Base-by-base conservation (phyloP, 805 yeast genomes). In the Nakazawaea siamensis region DNA sequence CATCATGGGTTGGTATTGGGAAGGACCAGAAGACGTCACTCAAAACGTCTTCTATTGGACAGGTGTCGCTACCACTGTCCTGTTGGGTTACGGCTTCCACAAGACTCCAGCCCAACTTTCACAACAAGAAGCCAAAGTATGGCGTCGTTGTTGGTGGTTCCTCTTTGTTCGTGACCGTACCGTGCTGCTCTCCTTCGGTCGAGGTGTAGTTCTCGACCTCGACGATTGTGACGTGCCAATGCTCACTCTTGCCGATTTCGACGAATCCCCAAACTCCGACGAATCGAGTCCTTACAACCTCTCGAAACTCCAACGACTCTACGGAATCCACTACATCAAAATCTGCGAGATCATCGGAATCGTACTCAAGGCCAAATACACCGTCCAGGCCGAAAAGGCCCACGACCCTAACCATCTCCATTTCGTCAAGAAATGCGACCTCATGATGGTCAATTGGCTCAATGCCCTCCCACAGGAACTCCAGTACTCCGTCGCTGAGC, bases 151-250 rank as follows among this genome's bases (percentile, higher is more conserved):
- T 14, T 83, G 87, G 85, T 83, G 94, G 94, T 64, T 75, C 42
- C 56, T 84, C 15, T 79, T 77, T 51, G 71, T 74, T 39, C 76
- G 83, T 45, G 94, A 83, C 54, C 60, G 85, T 17, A 62, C 71
- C 27, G 73, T 76, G 8, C 76, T 87, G 2, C 68, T 80, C 33
- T 84, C 87, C 0, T 76, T 76, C 55, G 88, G 92, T 12, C 64
- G 87, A 37, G 92, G 94, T 0, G 56, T 72, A 5, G 63, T 69
- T 46, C 77, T 84, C 32, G 78, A 76, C 45, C 61, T 80, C 41
- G 80, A 74, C 32, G 90, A 83, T 49, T 75, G 83, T 48, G 88
- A 80, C 48, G 85, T 80, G 16, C 75, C 77, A n/a, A 77, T 79
- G 83, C 49, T 84, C 13, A 64, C 70, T 0, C 52, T 66, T n/a